A percentile compares a stretch with the other conserved stretches of the same genome.
Evolutionary conservation across 352 stramenopile species (phyloP).

Genomic region (Globisporangium spinosum): DNA sequence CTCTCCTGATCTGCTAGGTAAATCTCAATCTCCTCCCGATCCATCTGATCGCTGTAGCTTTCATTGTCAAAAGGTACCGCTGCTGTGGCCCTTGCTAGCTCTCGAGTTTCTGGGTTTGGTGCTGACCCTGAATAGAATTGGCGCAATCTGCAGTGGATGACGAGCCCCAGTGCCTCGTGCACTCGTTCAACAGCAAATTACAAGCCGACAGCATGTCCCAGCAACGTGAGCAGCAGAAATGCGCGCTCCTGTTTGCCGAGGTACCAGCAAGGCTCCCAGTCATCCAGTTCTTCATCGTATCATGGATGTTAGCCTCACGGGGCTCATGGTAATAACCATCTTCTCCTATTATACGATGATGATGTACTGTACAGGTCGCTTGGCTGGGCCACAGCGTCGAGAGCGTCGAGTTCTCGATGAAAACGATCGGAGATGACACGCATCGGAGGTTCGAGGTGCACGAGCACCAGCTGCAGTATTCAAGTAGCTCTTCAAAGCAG

Average conservation of each 20-base stretch:
- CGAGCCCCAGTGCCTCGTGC: conserved; percentile 50
- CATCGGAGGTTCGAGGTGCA: conserved; percentile 38
- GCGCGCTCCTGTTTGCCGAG: conserved; percentile 66
- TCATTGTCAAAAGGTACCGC: conserved; percentile 25
- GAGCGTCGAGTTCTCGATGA: conserved; percentile 30
- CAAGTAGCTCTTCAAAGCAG: conserved; percentile 18
- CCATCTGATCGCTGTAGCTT: conserved; percentile 6
- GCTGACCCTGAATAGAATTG: background rate
- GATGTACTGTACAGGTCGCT: conserved; percentile 19
- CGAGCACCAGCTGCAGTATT: conserved; percentile 36
- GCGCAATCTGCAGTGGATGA: conserved; percentile 27
- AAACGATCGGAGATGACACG: conserved; percentile 30
- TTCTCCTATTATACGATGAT: too few relatives aligned
- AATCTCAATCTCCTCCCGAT: background rate
- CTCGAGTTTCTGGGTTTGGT: background rate
- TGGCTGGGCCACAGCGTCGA: conserved; percentile 49
- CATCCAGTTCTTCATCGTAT: too few relatives aligned
- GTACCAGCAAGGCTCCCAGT: conserved; percentile 6
- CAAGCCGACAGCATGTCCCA: conserved; percentile 47
- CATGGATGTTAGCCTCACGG: too few relatives aligned
- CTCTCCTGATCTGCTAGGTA: too few relatives aligned
- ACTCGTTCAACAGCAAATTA: conserved; percentile 53
- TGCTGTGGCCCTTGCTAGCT: too few relatives aligned
- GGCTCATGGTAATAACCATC: too few relatives aligned
- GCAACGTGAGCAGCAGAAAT: conserved; percentile 69